phyloP scores from a whole-genome alignment of 176 grass and related monocot species.

The Triticum dicoccoides region DNA sequence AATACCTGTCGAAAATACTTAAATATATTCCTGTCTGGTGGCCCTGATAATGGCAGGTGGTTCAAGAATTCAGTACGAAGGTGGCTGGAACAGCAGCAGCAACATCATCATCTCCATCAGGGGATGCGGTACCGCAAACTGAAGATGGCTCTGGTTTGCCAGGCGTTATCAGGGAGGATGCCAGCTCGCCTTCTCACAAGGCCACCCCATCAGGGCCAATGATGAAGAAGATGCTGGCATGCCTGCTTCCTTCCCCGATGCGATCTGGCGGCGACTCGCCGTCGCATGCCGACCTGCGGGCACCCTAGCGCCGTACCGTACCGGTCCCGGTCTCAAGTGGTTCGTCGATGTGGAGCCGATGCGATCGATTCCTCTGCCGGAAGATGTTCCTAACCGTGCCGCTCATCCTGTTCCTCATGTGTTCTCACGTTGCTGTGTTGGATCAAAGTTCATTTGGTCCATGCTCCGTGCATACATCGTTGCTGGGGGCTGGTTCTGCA shows the following conservation, averaged over 20 bases:
- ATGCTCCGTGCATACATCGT: not conserved
- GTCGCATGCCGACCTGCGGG: conserved; percentile 2
- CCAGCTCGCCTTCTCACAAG: conserved; percentile 34
- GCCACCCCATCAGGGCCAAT: conserved; percentile 20
- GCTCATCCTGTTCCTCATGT: not conserved
- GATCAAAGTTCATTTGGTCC: not conserved
- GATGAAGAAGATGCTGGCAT: conserved; percentile 49
- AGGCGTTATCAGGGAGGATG: conserved; percentile 10
- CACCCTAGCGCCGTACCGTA: not conserved
- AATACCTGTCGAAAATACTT: not conserved
- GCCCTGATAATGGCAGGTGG: conserved; percentile 46
- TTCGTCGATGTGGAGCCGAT: not conserved
- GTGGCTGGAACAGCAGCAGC: not conserved
- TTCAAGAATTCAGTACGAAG: conserved; percentile 68
- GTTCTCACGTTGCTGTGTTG: not conserved
- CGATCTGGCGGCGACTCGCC: conserved; percentile 32
- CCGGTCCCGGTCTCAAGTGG: not conserved
- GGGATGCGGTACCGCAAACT: conserved; percentile 38
- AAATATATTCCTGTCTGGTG: not conserved
- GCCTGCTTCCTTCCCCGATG: conserved; percentile 42
- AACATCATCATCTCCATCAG: conserved; percentile 17
- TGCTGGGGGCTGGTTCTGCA: not conserved
- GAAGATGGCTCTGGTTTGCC: conserved; percentile 48
- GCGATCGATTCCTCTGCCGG: not conserved
- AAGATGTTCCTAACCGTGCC: not conserved